Evolutionary conservation across 2,329 filamentous ascomycete genomes (phyloP), one percentile per base, ranked within the genome.

Genomic region (Lachnellula hyalina): DNA sequence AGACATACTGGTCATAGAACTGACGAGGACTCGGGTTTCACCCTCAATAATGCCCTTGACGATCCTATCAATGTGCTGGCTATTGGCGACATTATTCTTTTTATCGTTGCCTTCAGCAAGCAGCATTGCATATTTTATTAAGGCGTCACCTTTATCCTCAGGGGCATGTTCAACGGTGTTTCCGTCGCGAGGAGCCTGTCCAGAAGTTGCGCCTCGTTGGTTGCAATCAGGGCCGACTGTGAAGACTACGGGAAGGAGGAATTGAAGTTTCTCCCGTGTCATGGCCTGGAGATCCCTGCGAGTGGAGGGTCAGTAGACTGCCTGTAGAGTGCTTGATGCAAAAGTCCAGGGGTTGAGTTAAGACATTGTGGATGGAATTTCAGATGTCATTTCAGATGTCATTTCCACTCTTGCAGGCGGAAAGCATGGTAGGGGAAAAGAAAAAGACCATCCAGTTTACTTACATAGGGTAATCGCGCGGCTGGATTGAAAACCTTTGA

Each of bases 41-140:
- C 90, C 90, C 70, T 95, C 89, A 63, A 95, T 94, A 70, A 95
- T 91, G 57, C 89, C 90, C 71, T 90, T 93, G 71, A 95, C 86
- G 58, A 95, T 95, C 63, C 88, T 88, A 66, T 88, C 86, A 15
- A 94, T 84, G 72, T 93, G 88, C 52, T 80, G 61, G 14, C 73
- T 69, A 32, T 69, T 61, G 38, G 19, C 35, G 4, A 21, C 35
- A 7, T 68, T 69, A 40, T 67, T 74, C 62, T 75, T 73, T 2
- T 11, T 11, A 11, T 9, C 42, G 51, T 80, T 78, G 3, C 74
- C 75, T 56, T 86, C 86, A 4, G 89, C 88, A 4, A 95, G 77
- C 0, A 95, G 79, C 70, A 90, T 86, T 50, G 89, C 89, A 66
- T 92, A 95, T 73, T 92, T 94, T 72, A 85, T 83, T 48, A 96